Conservation (phyloP, 2,329 filamentous ascomycete genomes). For the Neurospora sp. region DNA sequence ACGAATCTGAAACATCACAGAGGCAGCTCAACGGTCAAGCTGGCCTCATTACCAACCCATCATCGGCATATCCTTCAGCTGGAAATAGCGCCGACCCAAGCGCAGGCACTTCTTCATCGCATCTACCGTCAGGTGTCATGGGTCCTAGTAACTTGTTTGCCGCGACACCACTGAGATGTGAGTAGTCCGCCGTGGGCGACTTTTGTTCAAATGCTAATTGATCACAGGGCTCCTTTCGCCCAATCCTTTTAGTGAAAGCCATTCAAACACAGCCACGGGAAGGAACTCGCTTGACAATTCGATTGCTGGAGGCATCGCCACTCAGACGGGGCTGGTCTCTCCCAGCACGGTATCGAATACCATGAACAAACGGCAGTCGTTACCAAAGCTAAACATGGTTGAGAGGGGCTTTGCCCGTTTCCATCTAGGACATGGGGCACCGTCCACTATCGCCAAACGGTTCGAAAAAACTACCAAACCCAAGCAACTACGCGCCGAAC, state of each 20-base stretch:
- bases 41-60: conserved; percentile 7
- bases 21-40: not conserved
- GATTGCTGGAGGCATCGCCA: conserved; percentile 4
- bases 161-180: not conserved
- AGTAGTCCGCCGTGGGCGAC: not conserved
- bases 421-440: conserved; percentile 21
- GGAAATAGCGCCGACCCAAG: conserved; percentile 8
- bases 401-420: conserved; percentile 31
- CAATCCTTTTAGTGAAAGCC: not conserved
- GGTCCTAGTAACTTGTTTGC: not conserved
- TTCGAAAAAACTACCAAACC: conserved; percentile 32
- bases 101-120: conserved; percentile 2
- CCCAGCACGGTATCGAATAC: conserved; percentile 23
- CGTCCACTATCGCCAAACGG: conserved; percentile 24
- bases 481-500: conserved; percentile 7
- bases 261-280: conserved; percentile 1
- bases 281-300: not conserved
- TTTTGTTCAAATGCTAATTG: not conserved
- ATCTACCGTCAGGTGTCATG: not conserved
- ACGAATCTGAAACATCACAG: not conserved
- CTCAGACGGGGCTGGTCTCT: conserved; percentile 7
- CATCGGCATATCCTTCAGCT: conserved; percentile 13
- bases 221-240: not conserved
- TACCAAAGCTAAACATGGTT: conserved; percentile 29
- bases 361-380: conserved; percentile 28